Evolutionary conservation across 768 basidiomycete species (phyloP).

Genomic region (Lenzites betulinus): DNA sequence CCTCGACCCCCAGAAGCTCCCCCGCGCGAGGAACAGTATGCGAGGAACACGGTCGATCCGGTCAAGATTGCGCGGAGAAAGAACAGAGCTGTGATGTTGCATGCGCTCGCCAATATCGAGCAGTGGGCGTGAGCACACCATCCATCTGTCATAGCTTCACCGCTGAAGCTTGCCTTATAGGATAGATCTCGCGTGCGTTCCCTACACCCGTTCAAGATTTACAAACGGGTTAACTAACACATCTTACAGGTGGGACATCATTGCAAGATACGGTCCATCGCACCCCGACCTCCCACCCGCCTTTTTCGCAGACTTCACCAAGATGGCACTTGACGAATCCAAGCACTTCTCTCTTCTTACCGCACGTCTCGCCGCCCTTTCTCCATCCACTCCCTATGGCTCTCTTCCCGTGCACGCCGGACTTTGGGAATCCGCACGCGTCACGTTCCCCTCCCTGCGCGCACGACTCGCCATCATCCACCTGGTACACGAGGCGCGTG

Average conservation of each 20-base stretch:
- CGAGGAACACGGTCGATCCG: conserved; percentile 57
- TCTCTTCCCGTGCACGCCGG: conserved; percentile 71
- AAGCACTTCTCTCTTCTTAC: conserved; percentile 79
- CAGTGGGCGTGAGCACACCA: conserved; percentile 78
- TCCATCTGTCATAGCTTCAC: background rate
- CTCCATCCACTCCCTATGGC: conserved; percentile 70
- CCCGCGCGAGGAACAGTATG: conserved; percentile 54
- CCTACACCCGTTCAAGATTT: background rate
- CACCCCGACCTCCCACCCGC: conserved; percentile 64
- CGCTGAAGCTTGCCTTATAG: conserved; percentile 32
- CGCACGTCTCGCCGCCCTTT: conserved; percentile 59
- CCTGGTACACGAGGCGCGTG: conserved; percentile 82
- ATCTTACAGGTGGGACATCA: conserved; percentile 72
- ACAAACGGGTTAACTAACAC: background rate
- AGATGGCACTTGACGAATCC: conserved; percentile 85
- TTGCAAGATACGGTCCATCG: conserved; percentile 69
- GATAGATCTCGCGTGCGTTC: conserved; percentile 71
- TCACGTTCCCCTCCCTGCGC: conserved; percentile 66
- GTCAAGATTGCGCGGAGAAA: conserved; percentile 60
- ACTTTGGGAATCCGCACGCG: conserved; percentile 76
- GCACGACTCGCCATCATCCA: conserved; percentile 82
- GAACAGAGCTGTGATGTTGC: conserved; percentile 73
- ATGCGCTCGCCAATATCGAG: conserved; percentile 83
- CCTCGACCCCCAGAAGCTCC: conserved; percentile 65
- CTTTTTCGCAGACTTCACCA: conserved; percentile 81